Base-by-base conservation (phyloP, 306 rosid species). In the Erythrophleum fordii region DNA sequence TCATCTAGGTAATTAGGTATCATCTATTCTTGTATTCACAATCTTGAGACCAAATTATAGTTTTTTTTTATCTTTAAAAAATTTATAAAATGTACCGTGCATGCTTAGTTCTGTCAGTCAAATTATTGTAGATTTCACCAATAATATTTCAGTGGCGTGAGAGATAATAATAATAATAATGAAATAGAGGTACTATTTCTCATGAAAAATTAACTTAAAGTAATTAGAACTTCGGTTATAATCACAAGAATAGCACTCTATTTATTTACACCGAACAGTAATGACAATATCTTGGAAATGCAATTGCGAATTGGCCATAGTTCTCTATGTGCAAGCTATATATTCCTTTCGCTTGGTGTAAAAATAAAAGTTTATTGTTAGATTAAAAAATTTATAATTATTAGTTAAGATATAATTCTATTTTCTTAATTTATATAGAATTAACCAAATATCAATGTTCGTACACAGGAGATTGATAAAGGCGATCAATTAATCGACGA, bases 21-120 rank as follows among this genome's bases (percentile, higher is more conserved):
- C 12, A n/a, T 67, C 70, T 80, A 79, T 61, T 80, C 41, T 79
- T 75, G 72, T 34, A 52, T 64, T 69, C 31, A 69, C 8, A 80
- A 69, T 14, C 77, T 9, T 31, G 20, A 80, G 77, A 80, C 82
- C 77, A 84, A 80, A 84, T 71, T 76, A 80, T 77, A 31, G 31
- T 39, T 80, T 14, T 25, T 2, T 28, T 35, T 39, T 34, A 39
- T 64, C 73, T 72, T 67, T 26, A 28, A 80, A 71, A 58, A 14
- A 34, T 35, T 72, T 58, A 45, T 70, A n/a, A 71, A 62, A 18
- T 58, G 35, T 51, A 26, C 45, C 69, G n/a, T 70, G 82, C 82
- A 77, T 69, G 87, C 82, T 49, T 60, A 66, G 58, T 68, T 60
- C 52, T 29, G 64, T 69, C 66, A 1, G 52, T 69, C 74, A 41